Base-by-base conservation (phyloP, 805 yeast genomes). In the Cyberlindnera petersonii region DNA sequence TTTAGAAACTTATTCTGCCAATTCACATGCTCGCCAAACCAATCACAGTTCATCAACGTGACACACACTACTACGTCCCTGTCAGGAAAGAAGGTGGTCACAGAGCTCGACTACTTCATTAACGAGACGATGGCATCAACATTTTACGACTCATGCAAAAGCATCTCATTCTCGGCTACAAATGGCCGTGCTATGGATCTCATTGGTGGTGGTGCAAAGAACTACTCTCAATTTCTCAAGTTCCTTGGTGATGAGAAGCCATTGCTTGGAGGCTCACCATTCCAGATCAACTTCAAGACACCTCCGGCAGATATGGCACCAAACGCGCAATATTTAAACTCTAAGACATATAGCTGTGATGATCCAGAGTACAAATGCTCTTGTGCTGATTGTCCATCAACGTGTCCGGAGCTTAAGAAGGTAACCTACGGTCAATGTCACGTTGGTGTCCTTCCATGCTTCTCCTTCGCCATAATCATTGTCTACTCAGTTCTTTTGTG, bases 171-270 rank as follows among this genome's bases (percentile, higher is more conserved):
- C 59, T 79, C 91, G 4, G 96, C 96, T 7, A 88, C 97, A 3
- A 91, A 89, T 60, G 96, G 97, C 3, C 86, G 74, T 53, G 98
- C 96, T 9, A 88, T 91, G 97, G 98, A 91, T 57, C 69, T 91
- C 28, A 81, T 91, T 29, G 98, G 98, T 7, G 98, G 98, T n/a
- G 98, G 98, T 2, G 97, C 98, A 3, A 72, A 69, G 39, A 75
- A 79, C 50, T 85, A 77, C 59, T 51, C 67, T 23, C 77, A 77
- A 39, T 91, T 91, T 56, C 65, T 91, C 49, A 84, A 88, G 62
- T 93, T 91, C 55, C 62, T 93, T 36, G 98, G 98, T 10, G 98
- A 91, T 58, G 94, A 87, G 51, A 89, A 91, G 59, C 98, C 98
- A 0, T 49, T 86, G 52, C 67, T 91, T 4, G 97, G 98, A 1